Conservation (phyloP, 352 stramenopile genomes). For the Pythium pectinolyticum region DNA sequence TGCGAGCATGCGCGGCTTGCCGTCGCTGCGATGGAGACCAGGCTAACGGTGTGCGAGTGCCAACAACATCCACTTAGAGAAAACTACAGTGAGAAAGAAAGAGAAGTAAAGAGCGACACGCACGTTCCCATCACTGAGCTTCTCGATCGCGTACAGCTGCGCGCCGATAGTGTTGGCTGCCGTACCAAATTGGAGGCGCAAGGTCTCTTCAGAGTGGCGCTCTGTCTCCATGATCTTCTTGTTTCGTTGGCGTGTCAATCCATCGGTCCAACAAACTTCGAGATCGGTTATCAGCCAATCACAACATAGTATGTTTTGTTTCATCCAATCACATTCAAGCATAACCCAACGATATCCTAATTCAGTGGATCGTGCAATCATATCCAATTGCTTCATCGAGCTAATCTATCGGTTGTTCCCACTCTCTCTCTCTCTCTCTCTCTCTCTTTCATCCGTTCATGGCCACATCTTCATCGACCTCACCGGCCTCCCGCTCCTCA, state of each 20-base stretch:
- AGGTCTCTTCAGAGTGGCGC: conserved; percentile 42
- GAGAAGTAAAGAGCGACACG: conserved; percentile 3
- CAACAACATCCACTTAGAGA: neutral
- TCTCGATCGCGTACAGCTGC: conserved; percentile 54
- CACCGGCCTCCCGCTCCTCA: conserved; percentile 26
- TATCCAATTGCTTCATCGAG: too few relatives aligned
- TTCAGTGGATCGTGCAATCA: too few relatives aligned
- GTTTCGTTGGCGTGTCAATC: neutral
- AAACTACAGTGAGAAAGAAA: neutral
- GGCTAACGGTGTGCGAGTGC: conserved; percentile 20
- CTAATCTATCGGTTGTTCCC: neutral
- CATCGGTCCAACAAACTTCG: conserved; percentile 4
- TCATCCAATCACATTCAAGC: conserved; percentile 9
- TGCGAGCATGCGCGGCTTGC: conserved; percentile 48
- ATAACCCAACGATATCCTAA: neutral
- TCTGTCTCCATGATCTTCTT: conserved; percentile 13
- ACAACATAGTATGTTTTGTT: neutral
- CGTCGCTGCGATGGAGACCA: conserved; percentile 33
- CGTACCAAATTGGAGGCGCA: conserved; percentile 74
- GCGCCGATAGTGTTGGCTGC: conserved; percentile 65
- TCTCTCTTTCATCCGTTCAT: conserved; percentile 2
- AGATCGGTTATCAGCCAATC: conserved; percentile 6
- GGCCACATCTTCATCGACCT: conserved; percentile 27
- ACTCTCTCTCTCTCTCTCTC: neutral
- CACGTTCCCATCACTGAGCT: conserved; percentile 41